These are phyloP conservation scores for Elongisporangium anandrum DNA, from an alignment of 352 stramenopile species.

Conservation along the genomic window DNA sequence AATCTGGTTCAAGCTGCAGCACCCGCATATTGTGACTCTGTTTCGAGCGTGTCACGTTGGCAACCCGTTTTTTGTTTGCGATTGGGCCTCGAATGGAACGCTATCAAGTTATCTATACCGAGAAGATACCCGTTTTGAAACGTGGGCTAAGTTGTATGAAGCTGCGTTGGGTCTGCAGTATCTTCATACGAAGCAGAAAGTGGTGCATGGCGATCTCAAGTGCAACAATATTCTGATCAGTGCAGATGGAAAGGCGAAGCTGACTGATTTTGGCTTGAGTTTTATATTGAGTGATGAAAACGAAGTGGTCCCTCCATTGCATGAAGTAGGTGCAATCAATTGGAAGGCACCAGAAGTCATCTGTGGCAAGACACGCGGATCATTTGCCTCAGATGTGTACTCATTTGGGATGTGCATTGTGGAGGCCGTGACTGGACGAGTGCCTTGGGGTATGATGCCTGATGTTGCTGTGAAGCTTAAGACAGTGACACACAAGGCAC, in stretches of 20 bases:
- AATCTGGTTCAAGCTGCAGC: constrained; percentile 12
- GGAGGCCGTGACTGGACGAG: neutral
- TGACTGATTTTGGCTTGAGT: constrained; percentile 26
- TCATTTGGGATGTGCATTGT: neutral
- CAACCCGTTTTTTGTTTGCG: constrained; percentile 10
- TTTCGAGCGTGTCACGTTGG: constrained; percentile 10
- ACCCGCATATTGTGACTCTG: constrained; percentile 8
- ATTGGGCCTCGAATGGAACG: constrained; percentile 5
- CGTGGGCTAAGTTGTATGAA: constrained; percentile 7
- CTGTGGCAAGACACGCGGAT: neutral
- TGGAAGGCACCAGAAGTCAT: constrained; percentile 1
- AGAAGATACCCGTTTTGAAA: neutral
- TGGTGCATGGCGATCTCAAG: constrained; percentile 83
- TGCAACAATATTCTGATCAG: constrained; percentile 73
- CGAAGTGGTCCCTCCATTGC: no score
- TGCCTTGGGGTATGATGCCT: neutral
- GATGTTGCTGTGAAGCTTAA: neutral
- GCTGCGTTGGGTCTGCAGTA: constrained; percentile 34
- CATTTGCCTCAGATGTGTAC: neutral
- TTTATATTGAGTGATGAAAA: no score
- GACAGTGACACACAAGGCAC: no score
- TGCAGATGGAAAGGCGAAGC: constrained; percentile 13
- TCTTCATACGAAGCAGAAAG: constrained; percentile 31
- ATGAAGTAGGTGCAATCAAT: neutral
- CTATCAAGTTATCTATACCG: constrained; percentile 2